Evolutionary conservation across 148 eudicot species (phyloP), one percentile per base, ranked within the genome.

Genomic region (Cornus kousa): DNA sequence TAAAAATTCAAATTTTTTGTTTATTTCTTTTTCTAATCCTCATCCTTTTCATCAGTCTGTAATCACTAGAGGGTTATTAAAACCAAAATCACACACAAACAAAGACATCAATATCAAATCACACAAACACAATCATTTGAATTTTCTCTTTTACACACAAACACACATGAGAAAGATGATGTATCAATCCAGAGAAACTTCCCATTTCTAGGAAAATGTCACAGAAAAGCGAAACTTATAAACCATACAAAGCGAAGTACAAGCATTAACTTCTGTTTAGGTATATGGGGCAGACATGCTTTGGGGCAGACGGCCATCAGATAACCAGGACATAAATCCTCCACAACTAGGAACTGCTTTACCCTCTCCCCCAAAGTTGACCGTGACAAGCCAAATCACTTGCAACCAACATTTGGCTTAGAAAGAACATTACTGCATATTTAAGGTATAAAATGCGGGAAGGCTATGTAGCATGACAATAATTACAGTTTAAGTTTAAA

Each of bases 221-320:
- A 76, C 87, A 82, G 82, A 83, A 86, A 68, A 83, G 86, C 88
- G 86, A 86, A 86, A 86, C 88, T 86, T 78, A 85, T 76, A 78
- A 65, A 60, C 84, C 78, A 78, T 43, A 32, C 32, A 65, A 31
- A 67, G 13, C 14, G 70, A 80, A 17, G 55, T 22, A 79, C 89
- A 86, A 86, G 87, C 81, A 86, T 86, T 86, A 86, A 81, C 72
- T 79, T 71, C 83, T 84, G 89, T 75, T 76, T 77, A 19, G 9
- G 28, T 86, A 5, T 79, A 33, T 70, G 84, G 87, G 83, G 78
- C 59, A 76, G 79, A 75, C 24, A 64, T 48, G 5, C 76, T 3
- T 69, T 3, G 40, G 73, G 71, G 71, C n/a, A 39, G 32, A 16
- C 1, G 46, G 67, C 65, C 46, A 78, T 59, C 71, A 57, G 75